These are phyloP conservation scores for Ustilaginoidea virens DNA, from an alignment of 2,329 filamentous ascomycete genomes.

Conservation along the genomic window DNA sequence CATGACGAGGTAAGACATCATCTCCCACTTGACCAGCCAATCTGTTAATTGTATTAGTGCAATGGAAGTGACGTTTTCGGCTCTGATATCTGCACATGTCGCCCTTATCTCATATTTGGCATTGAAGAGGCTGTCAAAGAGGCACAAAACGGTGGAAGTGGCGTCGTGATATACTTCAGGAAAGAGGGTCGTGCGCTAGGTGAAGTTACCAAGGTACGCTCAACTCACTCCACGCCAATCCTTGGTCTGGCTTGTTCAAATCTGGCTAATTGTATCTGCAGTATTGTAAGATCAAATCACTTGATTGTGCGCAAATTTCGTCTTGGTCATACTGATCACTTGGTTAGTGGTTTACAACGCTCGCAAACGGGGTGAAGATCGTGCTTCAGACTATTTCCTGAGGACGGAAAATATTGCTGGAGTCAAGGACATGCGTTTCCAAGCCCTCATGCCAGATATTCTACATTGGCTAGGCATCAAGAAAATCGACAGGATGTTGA, in stretches of 20 bases:
- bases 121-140: slow-evolving; percentile 97
- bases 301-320: background rate
- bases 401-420: slow-evolving; percentile 97
- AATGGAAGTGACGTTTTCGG: slow-evolving; percentile 97
- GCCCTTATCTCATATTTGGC: slow-evolving; percentile 90
- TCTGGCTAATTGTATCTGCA: too few relatives aligned
- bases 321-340: slow-evolving; percentile 1
- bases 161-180: slow-evolving; percentile 95
- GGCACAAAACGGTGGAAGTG: slow-evolving; percentile 83
- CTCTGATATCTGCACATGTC: slow-evolving; percentile 93
- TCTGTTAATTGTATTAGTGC: slow-evolving; percentile 33
- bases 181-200: slow-evolving; percentile 92
- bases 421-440: slow-evolving; percentile 94
- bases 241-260: too few relatives aligned
- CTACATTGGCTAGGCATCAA: slow-evolving; percentile 96
- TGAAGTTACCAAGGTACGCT: slow-evolving; percentile 80
- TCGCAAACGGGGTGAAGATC: slow-evolving; percentile 62
- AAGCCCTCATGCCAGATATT: slow-evolving; percentile 95
- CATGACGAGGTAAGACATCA: slow-evolving; percentile 40
- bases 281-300: slow-evolving; percentile 23
- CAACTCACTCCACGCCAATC: background rate
- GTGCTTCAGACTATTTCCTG: slow-evolving; percentile 86
- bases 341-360: slow-evolving; percentile 58
- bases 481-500: slow-evolving; percentile 96
- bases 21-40: too few relatives aligned